These are phyloP conservation scores for Schizothecium vesticola DNA, from an alignment of 495 filamentous ascomycete species.

Conservation along the genomic window DNA sequence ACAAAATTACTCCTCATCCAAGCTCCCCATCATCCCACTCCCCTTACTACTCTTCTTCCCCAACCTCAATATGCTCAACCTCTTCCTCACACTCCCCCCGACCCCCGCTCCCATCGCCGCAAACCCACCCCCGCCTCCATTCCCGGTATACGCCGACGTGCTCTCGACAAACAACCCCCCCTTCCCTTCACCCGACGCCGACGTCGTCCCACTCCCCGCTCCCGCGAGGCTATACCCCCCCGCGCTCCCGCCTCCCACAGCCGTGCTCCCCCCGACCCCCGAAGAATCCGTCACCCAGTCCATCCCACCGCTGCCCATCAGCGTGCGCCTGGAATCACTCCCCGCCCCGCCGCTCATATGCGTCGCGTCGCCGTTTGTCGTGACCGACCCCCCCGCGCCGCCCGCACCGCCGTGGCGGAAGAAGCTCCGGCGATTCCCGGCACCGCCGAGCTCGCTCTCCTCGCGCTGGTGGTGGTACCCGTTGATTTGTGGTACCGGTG, in stretches of 20 bases:
- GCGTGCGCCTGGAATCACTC: neutral
- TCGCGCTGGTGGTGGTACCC: slow-evolving; percentile 15
- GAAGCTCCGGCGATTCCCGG: slow-evolving; percentile 27
- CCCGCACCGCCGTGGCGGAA: slow-evolving; percentile 24
- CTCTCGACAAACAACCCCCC: neutral
- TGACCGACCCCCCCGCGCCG: too few species aligned
- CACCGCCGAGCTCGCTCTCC: slow-evolving; percentile 5
- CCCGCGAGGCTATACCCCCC: neutral
- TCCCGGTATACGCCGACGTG: neutral
- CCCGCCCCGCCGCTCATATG: neutral
- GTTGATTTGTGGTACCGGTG: slow-evolving; percentile 13
- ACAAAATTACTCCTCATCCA: slow-evolving; percentile 40
- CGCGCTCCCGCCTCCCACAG: neutral
- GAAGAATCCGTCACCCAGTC: slow-evolving; percentile 24
- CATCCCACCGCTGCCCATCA: slow-evolving; percentile 14
- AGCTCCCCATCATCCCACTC: slow-evolving; percentile 44
- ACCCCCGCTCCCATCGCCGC: neutral
- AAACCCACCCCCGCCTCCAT: neutral
- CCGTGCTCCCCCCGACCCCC: slow-evolving; percentile 8
- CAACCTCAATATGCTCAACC: slow-evolving; percentile 63
- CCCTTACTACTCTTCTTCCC: slow-evolving; percentile 58
- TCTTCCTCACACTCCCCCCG: slow-evolving; percentile 54
- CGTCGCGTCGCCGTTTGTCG: slow-evolving; percentile 7
- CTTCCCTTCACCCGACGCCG: neutral
- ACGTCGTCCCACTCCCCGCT: neutral